Evolutionary conservation across 2,329 filamentous ascomycete species (phyloP), one percentile per base, ranked within the genome.

Genomic region (Colletotrichum sansevieriae): DNA sequence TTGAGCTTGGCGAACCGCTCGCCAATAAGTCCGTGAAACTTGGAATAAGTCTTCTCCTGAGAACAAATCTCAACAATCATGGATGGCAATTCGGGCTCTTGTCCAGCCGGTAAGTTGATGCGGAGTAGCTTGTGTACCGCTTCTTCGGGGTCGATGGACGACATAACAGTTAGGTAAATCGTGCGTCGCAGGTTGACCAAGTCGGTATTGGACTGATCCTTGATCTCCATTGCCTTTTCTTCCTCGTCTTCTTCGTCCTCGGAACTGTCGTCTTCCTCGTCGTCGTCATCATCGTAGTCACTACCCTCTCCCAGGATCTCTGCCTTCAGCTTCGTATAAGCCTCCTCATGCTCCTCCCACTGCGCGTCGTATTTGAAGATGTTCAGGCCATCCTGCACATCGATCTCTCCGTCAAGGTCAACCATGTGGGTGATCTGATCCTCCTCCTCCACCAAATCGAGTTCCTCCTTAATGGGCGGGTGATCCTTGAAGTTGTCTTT

Each of bases 1-100:
- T 98, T 98, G 75, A 99, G 90, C 81, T 97, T 98, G 76, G 94
- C 93, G 80, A 99, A 97, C 25, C 95, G 89, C 82, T 99, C 96
- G 37, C 93, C 96, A 64, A 98, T 94, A 72, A 97, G 83, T 12
- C 96, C 96, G 76, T 97, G 98, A 81, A 98, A 99, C 79, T 98
- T 98, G 70, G 95, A 95, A 80, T 97, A 99, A 1, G 96, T 98
- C 74, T 94, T 93, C 79, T 98, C 95, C 80, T 99, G 96, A 33
- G 93, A 95, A 79, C 95, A 97, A 78, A 94, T 97, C 80, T 99
- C 96, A 72, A 99, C 91, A 63, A 99, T 90, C 96, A 99, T 99
- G 22, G 93, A 97, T 1, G 95, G 94, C 51, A 99, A 85, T 78
- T 99, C 96, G 6, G 90, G 87, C 78, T 99, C 96, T 76, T 95